Base-by-base conservation (phyloP, 768 basidiomycete genomes). In the Mycena albidolilacea region DNA sequence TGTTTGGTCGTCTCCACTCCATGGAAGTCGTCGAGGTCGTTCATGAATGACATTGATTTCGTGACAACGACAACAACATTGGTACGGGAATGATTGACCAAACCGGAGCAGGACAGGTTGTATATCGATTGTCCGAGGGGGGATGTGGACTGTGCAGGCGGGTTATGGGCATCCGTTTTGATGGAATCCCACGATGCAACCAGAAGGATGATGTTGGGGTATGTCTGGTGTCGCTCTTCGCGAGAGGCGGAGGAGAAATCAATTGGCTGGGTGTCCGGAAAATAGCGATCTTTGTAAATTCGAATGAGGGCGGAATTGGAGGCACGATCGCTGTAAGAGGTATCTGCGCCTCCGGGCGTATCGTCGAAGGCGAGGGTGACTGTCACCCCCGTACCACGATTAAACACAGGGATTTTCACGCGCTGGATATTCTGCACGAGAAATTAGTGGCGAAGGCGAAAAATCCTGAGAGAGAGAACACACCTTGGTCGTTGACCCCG, bases 361-460 rank as follows among this genome's bases (percentile, higher is more conserved):
- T 67, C 65, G 54, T 67, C 65, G 21, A 67, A 67, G 37, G 65
- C 38, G 14, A 67, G 39, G 5, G 54, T 67, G 12, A 67, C n/a
- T 1, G 54, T 12, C 2, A 44, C n/a, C 8, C 17, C 21, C 3
- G 64, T 55, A 9, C 12, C 37, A 6, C 3, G n/a, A 19, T 23
- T n/a, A 23, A 0, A n/a, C 2, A 55, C 52, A 14, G 30, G n/a
- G 21, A 67, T 9, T 21, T 67, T 57, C 17, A 67, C 65, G 5
- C 65, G 9, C 19, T 67, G 39, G 41, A 67, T 58, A 14, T 35
- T 8, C 30, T 30, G 50, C 2, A 8, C 15, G 15, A 11, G 7
- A n/a, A 7, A 10, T 52, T 19, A 52, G 3, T 23, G 7, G 7
- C 10, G 8, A 43, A 43, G 8, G 8, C 5, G 19, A 8, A 2